These are phyloP conservation scores for Tetrapyrgos nigripes DNA, from an alignment of 1,284 basidiomycete species.

Conservation along the genomic window DNA sequence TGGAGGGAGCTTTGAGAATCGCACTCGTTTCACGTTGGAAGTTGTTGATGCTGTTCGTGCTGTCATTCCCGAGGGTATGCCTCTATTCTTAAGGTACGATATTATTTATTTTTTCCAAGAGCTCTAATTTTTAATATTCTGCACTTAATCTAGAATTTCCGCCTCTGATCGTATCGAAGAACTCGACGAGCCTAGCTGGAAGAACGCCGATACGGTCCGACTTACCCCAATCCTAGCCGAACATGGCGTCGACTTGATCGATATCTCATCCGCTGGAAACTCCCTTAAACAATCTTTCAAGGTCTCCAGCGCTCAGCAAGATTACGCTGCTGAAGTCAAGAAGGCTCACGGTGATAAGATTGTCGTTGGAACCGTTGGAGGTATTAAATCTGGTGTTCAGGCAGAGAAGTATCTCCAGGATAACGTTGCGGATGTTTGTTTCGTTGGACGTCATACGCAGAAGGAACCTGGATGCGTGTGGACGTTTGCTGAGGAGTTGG, in stretches of 20 bases:
- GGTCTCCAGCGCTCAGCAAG: slow-evolving; percentile 50
- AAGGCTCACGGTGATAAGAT: slow-evolving; percentile 46
- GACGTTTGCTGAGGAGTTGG: slow-evolving; percentile 44
- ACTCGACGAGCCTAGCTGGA: slow-evolving; percentile 51
- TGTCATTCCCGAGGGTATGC: slow-evolving; percentile 55
- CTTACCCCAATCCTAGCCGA: slow-evolving; percentile 51
- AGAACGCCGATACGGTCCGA: slow-evolving; percentile 56
- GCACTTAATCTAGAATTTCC: slow-evolving; percentile 43
- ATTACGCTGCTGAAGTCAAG: slow-evolving; percentile 57
- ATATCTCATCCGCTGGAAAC: slow-evolving; percentile 59
- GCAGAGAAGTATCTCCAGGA: slow-evolving; percentile 11
- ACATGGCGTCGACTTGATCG: slow-evolving; percentile 60
- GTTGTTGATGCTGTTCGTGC: slow-evolving; percentile 51
- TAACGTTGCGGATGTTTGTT: slow-evolving; percentile 43
- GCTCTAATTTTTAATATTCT: slow-evolving; percentile 29
- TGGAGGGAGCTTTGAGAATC: slow-evolving; percentile 68
- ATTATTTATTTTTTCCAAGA: slow-evolving; percentile 37
- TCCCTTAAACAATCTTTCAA: slow-evolving; percentile 40
- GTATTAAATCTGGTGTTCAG: slow-evolving; percentile 43
- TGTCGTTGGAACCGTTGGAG: slow-evolving; percentile 62
- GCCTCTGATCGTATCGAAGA: slow-evolving; percentile 63
- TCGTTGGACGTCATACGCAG: slow-evolving; percentile 58
- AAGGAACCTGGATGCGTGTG: slow-evolving; percentile 56
- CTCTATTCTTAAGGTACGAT: slow-evolving; percentile 64
- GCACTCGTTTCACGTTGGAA: slow-evolving; percentile 59